Base-by-base conservation (phyloP, 495 filamentous ascomycete species). In the Cairneyella variabilis region DNA sequence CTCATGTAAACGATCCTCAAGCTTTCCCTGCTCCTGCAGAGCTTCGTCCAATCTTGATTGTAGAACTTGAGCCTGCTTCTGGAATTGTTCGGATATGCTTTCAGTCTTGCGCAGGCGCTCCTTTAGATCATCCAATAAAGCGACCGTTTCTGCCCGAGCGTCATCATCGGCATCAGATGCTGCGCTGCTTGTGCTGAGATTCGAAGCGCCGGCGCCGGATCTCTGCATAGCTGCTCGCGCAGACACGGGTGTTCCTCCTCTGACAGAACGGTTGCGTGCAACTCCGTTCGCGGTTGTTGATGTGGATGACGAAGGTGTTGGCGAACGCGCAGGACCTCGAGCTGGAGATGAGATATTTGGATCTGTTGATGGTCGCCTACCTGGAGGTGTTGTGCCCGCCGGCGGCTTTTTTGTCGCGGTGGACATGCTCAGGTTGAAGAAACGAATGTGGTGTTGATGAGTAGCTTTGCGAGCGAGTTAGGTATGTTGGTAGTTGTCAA, bases 31-130 rank as follows among this genome's bases (percentile, higher is more conserved):
- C 63, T 97, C 90, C 48, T 79, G 80, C 28, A 87, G 62, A 23
- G 91, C 82, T 58, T 98, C 93, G 58, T 97, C 90, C 1, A 97
- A 78, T 56, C 86, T 83, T 60, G 84, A 81, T 71, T 97, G 90
- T 27, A 97, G 67, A 10, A 95, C 83, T 53, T 90, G 88, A 21
- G 85, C 71, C 68, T 97, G 89, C 59, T 89, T 90, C 68, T 83
- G 83, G 61, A 85, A 86, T 56, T 93, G 83, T 58, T 95, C 90
- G 9, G 87, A 86, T 16, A 80, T 77, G 3, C 69, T 77, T 66
- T 97, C 91, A 12, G 90, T 86, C 64, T 88, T 90, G 61, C 85
- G 80, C 36, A 97, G 72, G 32, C 90, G 78, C 48, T 83, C 83
- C 60, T 88, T 89, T 37, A 97, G 68, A 54, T 98, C 93, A 38